A percentile compares a stretch with the other conserved stretches of the same genome.
phyloP scores from a whole-genome alignment of 371 early-diverging fungal genomes.

The Rhizopus delemar region DNA sequence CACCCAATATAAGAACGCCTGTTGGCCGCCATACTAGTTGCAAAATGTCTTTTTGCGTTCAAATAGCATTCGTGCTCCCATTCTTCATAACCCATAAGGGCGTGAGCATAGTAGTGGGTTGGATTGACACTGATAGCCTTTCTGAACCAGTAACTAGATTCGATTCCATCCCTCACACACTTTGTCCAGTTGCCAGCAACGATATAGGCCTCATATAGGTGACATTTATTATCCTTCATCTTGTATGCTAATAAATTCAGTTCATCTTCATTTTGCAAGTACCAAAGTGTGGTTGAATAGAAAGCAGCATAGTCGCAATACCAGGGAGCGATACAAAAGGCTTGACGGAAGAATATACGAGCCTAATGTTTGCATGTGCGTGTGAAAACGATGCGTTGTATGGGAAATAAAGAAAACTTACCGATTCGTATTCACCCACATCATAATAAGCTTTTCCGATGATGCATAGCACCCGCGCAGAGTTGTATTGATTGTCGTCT shows the following conservation, averaged over 20 bases:
- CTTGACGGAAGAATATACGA: slow-evolving; percentile 35
- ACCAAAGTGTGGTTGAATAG: slow-evolving; percentile 50
- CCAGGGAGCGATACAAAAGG: slow-evolving; percentile 45
- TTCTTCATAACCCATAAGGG: slow-evolving; percentile 45
- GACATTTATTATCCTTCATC: slow-evolving; percentile 39
- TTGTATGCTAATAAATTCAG: slow-evolving; percentile 43
- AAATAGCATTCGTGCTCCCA: slow-evolving; percentile 37
- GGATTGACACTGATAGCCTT: slow-evolving; percentile 40
- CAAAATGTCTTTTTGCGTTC: slow-evolving; percentile 37
- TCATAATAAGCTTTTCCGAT: slow-evolving; percentile 47
- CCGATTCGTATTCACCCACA: slow-evolving; percentile 35
- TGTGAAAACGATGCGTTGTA: too few relatives aligned
- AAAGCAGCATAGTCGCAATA: slow-evolving; percentile 41
- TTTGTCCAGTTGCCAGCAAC: slow-evolving; percentile 51
- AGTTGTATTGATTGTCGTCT: slow-evolving; percentile 46
- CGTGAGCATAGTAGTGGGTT: slow-evolving; percentile 35
- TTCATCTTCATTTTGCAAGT: slow-evolving; percentile 39
- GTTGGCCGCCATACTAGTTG: slow-evolving; percentile 33
- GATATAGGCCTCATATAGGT: slow-evolving; percentile 43
- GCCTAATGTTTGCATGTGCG: slow-evolving; percentile 16
- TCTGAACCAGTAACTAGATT: slow-evolving; percentile 42
- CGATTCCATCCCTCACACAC: slow-evolving; percentile 26
- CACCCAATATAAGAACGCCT: slow-evolving; percentile 40
- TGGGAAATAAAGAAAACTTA: neutral
- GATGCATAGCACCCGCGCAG: slow-evolving; percentile 35